Conservation (phyloP, 1,284 basidiomycete genomes). For the Apiotrichum brassicae region DNA sequence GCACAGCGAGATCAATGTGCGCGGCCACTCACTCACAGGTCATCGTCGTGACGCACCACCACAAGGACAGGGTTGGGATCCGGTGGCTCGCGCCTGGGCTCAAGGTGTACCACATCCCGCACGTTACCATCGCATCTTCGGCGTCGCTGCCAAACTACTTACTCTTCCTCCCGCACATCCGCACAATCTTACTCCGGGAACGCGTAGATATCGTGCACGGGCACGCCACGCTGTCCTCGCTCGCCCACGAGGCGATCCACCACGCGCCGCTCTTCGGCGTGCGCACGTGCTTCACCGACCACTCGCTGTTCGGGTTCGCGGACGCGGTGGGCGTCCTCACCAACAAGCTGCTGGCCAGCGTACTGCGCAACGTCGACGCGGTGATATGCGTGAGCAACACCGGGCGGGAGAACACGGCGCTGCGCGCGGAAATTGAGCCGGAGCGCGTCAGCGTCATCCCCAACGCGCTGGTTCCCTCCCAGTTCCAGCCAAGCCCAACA, state of each 20-base stretch:
- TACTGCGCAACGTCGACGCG: slow-evolving; percentile 82
- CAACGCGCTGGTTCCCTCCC: slow-evolving; percentile 82
- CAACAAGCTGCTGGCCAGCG: slow-evolving; percentile 85
- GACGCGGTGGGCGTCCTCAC: slow-evolving; percentile 94
- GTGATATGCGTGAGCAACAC: slow-evolving; percentile 98
- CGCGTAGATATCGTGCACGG: slow-evolving; percentile 82
- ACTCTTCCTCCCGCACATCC: slow-evolving; percentile 80
- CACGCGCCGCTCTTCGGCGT: slow-evolving; percentile 73
- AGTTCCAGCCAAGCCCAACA: slow-evolving; percentile 68
- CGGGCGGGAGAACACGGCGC: slow-evolving; percentile 89
- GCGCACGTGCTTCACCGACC: slow-evolving; percentile 87
- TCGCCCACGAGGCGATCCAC: slow-evolving; percentile 87
- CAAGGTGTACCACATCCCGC: slow-evolving; percentile 93
- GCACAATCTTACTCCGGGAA: slow-evolving; percentile 82
- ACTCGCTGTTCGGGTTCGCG: slow-evolving; percentile 91
- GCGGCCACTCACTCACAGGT: slow-evolving; percentile 54
- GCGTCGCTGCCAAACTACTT: slow-evolving; percentile 95
- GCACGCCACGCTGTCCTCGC: slow-evolving; percentile 80
- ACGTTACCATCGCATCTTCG: slow-evolving; percentile 75
- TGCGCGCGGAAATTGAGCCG: slow-evolving; percentile 72
- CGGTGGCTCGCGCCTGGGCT: slow-evolving; percentile 68
- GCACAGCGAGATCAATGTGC: background rate
- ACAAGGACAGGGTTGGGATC: slow-evolving; percentile 75
- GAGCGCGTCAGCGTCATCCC: slow-evolving; percentile 81
- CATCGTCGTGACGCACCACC: slow-evolving; percentile 89